A percentile compares a stretch with the other conserved stretches of the same genome.
Conservation (phyloP, 352 stramenopile genomes). For the Nothophytophthora sp. region DNA sequence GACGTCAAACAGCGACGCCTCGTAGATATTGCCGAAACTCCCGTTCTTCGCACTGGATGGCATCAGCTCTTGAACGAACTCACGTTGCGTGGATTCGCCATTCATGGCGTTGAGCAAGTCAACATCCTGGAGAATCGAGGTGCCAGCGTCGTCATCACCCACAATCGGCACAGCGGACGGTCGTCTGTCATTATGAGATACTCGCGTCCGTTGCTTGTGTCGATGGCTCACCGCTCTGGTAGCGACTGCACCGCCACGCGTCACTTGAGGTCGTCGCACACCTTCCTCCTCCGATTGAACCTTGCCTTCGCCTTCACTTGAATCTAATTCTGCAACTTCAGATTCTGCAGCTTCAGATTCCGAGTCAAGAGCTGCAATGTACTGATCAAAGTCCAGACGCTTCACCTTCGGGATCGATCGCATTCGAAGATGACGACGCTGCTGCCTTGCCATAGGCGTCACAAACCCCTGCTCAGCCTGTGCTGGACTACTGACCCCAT, state of each 20-base stretch:
- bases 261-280: not conserved
- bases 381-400: constrained; percentile 10
- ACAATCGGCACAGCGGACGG: not conserved
- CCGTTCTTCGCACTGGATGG: not conserved
- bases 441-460: not conserved
- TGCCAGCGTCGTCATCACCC: not conserved
- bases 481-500: not conserved
- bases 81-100: not conserved
- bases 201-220: not conserved
- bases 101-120: not conserved
- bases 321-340: no score
- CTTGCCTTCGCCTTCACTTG: not conserved
- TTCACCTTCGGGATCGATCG: not conserved
- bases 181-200: not conserved
- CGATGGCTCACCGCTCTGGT: no score
- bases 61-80: not conserved
- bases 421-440: not conserved
- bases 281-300: not conserved
- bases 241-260: no score
- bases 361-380: not conserved
- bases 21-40: constrained; percentile 35
- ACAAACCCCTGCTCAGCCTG: not conserved
- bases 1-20: constrained; percentile 47
- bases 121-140: not conserved
- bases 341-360: not conserved